Conservation (phyloP, 163 green algal genomes). For the Botryococcus braunii region DNA sequence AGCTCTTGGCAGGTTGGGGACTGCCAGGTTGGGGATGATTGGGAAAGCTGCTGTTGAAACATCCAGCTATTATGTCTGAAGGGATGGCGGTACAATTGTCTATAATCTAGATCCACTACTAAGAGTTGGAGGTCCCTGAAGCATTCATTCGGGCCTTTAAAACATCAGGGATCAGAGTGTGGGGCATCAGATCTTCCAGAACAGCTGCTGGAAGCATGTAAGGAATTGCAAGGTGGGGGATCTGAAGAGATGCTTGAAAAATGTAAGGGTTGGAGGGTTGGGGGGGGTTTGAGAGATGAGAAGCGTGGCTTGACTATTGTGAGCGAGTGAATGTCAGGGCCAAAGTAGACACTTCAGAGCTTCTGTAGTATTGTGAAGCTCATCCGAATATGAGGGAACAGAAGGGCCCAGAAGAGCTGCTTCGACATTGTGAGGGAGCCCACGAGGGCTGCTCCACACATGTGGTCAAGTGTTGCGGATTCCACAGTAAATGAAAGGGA, state of each 20-base stretch:
- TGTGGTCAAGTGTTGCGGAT: no score
- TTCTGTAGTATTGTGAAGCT: background rate
- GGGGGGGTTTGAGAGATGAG: background rate
- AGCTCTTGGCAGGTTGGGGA: no score
- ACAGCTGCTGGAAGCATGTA: background rate
- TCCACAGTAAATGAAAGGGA: no score
- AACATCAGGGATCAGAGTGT: background rate
- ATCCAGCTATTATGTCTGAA: background rate
- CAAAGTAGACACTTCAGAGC: background rate
- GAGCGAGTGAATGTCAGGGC: background rate
- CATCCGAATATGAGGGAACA: background rate
- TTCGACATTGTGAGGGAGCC: background rate
- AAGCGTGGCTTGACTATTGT: background rate
- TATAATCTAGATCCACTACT: no score
- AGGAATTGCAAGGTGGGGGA: background rate
- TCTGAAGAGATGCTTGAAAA: slow-evolving; percentile 2
- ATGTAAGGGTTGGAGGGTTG: background rate
- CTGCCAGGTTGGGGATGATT: no score
- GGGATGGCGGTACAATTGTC: no score
- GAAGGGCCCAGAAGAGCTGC: background rate
- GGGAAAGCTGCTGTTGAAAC: no score
- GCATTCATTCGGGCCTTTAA: background rate
- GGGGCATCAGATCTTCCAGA: background rate
- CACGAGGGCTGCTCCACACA: background rate
- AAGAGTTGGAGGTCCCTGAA: background rate